Evolutionary conservation across 441 rosid species (phyloP), one percentile per base, ranked within the genome.

Genomic region (Gossypium laxum): DNA sequence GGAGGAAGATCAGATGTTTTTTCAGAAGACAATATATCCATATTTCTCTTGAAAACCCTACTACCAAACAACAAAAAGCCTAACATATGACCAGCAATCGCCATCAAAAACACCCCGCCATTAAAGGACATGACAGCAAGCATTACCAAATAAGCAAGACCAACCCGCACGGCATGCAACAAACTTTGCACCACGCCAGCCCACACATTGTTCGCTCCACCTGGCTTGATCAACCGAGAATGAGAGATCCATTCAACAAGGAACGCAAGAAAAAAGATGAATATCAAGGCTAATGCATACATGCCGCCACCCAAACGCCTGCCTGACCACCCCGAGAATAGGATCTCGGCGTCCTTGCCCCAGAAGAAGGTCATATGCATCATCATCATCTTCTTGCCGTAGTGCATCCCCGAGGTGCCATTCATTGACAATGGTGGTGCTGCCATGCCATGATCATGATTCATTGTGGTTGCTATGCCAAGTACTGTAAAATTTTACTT

Each of bases 71-170:
- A 3, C 6, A 88, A 43, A 69, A 83, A 84, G 1, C 92, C 92
- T 1, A 83, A 19, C 26, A 75, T 58, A 62, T 77, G 86, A 0
- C 90, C 89, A 5, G 75, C 82, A 3, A 85, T 81, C 1, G 89
- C 88, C 4, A 18, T 81, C 4, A 85, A 10, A 26, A 84, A 82
- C 63, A 84, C 84, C 2, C 89, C 93, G 0, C 75, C 82, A 41
- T 88, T 88, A 28, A 86, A 86, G 1, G 91, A 88, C 93, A 88
- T 86, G 24, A 86, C 48, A 1, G 87, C 84, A 17, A 86, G 79
- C 92, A 86, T 86, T 12, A 84, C 86, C 58, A 78, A 47, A 52
- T 82, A 82, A 30, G 78, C 81, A 30, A 85, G 68, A 0, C 86
- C 77, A 26, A 82, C 74, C 65, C 82, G 75, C 0, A 86, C 0